phyloP scores from a whole-genome alignment of 177 flowering plant species.

The Vitis hybrid region DNA sequence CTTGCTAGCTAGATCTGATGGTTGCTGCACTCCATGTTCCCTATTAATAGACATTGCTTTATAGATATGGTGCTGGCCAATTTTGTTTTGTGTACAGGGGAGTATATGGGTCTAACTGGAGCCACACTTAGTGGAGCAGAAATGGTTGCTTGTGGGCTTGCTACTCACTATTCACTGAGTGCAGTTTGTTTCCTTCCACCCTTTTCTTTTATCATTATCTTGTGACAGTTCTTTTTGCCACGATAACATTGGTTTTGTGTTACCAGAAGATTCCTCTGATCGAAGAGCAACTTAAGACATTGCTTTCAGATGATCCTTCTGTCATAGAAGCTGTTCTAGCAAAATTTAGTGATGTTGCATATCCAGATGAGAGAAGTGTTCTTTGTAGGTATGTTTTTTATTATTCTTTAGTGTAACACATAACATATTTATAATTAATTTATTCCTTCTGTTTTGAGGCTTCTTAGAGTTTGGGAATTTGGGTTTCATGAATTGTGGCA shows the following conservation, averaged over 20 bases:
- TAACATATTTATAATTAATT: background rate
- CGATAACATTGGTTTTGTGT: background rate
- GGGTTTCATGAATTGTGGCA: too few relatives aligned
- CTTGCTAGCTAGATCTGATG: background rate
- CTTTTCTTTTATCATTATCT: background rate
- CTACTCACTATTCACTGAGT: background rate
- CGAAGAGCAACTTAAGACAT: background rate
- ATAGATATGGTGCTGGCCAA: background rate
- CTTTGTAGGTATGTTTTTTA: background rate
- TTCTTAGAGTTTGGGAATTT: background rate
- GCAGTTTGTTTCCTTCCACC: background rate
- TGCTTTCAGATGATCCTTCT: background rate
- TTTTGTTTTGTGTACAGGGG: background rate
- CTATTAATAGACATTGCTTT: background rate
- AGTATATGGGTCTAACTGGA: slow-evolving; percentile 1
- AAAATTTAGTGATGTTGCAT: background rate
- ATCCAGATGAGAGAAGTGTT: background rate
- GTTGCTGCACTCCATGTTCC: background rate
- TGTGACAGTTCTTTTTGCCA: background rate
- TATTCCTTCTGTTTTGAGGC: background rate
- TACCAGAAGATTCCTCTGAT: background rate
- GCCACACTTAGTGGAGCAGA: background rate
- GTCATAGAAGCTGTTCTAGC: background rate
- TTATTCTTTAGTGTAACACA: background rate
- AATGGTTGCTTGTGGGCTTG: slow-evolving; percentile 2